Evolutionary conservation across 768 basidiomycete genomes (phyloP).

Genomic region (Pulveroboletus frians): DNA sequence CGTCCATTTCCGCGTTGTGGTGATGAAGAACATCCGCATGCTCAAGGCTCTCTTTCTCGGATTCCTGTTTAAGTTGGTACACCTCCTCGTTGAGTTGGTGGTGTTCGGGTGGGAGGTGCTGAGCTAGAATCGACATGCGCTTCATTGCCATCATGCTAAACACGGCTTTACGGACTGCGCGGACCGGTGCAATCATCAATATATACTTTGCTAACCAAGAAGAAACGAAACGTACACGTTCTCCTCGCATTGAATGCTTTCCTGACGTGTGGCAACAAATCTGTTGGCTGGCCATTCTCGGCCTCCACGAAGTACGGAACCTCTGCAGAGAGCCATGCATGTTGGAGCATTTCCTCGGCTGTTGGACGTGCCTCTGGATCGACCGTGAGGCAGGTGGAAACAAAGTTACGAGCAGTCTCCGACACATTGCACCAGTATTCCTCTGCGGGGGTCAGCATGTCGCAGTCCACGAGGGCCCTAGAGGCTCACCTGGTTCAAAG

Average conservation of each 20-base stretch:
- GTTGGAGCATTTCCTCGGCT: conserved; percentile 64
- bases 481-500: conserved; percentile 61
- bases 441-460: conserved; percentile 29
- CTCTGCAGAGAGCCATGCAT: conserved; percentile 61
- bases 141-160: conserved; percentile 82
- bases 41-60: conserved; percentile 48
- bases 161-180: conserved; percentile 80
- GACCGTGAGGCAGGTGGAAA: conserved; percentile 74
- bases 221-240: conserved; percentile 55
- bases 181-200: conserved; percentile 2
- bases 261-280: conserved; percentile 86
- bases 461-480: neutral
- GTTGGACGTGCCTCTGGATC: conserved; percentile 81
- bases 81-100: conserved; percentile 55
- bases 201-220: neutral
- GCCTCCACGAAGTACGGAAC: conserved; percentile 65
- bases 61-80: conserved; percentile 72
- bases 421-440: conserved; percentile 90
- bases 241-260: conserved; percentile 84
- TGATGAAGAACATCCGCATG: conserved; percentile 47
- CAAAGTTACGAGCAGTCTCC: conserved; percentile 77
- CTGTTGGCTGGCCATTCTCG: conserved; percentile 52
- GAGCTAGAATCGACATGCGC: conserved; percentile 59
- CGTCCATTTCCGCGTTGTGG: conserved; percentile 31
- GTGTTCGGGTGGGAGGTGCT: conserved; percentile 38